These are phyloP conservation scores for Kalmusia sp. DNA, from an alignment of 2,329 filamentous ascomycete genomes.

Conservation along the genomic window DNA sequence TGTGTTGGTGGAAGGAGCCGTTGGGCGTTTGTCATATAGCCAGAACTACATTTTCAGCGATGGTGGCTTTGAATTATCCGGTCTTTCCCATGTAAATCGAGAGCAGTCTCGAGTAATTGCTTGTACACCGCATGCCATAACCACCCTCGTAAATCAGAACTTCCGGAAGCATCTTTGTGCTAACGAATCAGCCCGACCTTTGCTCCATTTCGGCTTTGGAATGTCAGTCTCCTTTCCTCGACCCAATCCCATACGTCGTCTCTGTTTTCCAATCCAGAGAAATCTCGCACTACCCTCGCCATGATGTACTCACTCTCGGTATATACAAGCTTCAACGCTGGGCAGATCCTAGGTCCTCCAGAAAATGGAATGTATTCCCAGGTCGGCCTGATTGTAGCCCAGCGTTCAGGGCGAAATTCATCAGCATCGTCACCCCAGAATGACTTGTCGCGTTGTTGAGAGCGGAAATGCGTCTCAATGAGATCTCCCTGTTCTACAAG, in stretches of 20 bases:
- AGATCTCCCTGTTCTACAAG: constrained; percentile 26
- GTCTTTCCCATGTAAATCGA: too few relatives aligned
- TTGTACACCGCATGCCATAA: too few relatives aligned
- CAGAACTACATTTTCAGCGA: too few relatives aligned
- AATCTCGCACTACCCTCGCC: constrained; percentile 11
- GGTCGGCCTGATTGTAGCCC: constrained; percentile 13
- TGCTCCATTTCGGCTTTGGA: constrained; percentile 13
- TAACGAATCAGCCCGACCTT: constrained; percentile 1
- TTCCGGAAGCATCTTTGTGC: neutral
- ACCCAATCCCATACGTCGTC: constrained; percentile 9
- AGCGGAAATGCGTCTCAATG: constrained; percentile 7
- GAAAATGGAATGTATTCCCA: constrained; percentile 18
- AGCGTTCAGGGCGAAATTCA: constrained; percentile 50
- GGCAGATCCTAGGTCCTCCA: constrained; percentile 15
- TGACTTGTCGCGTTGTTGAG: constrained; percentile 2
- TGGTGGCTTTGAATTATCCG: too few relatives aligned
- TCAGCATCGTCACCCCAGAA: constrained; percentile 43
- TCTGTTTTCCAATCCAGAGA: constrained; percentile 8
- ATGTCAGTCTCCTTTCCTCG: constrained; percentile 11
- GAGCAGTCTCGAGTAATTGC: too few relatives aligned
- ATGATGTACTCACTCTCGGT: constrained; percentile 12
- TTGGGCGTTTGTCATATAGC: too few relatives aligned
- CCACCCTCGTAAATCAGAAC: too few relatives aligned
- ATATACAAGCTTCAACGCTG: constrained; percentile 12
- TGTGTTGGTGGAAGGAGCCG: too few relatives aligned